phyloP scores from a whole-genome alignment of 2,329 filamentous ascomycete species.

The Basipetospora sp. region DNA sequence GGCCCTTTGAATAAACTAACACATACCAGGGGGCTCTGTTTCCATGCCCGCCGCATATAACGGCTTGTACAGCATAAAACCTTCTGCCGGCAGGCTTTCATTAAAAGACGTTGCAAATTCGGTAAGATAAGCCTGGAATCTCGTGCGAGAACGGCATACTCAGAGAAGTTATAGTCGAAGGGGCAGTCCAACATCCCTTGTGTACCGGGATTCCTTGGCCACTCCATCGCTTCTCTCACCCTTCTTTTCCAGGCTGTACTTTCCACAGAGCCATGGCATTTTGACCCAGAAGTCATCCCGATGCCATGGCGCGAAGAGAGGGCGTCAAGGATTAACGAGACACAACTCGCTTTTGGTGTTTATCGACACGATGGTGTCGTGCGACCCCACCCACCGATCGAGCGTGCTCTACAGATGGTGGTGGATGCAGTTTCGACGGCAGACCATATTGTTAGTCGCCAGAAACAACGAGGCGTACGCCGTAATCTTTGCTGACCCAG shows the following conservation, averaged over 20 bases:
- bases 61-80: conserved; percentile 3
- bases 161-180: too few relatives aligned
- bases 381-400: conserved; percentile 6
- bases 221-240: not conserved
- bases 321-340: not conserved
- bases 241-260: conserved; percentile 1
- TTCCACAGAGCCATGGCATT: conserved; percentile 1
- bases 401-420: conserved; percentile 4
- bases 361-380: conserved; percentile 4
- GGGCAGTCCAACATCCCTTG: conserved; percentile 2
- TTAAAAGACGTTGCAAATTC: conserved; percentile 5
- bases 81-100: conserved; percentile 1
- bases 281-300: conserved; percentile 1
- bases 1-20: too few relatives aligned
- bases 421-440: not conserved
- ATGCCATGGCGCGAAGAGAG: conserved; percentile 2
- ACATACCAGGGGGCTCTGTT: not conserved
- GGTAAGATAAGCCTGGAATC: not conserved
- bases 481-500: too few relatives aligned
- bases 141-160: too few relatives aligned
- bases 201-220: not conserved
- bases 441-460: not conserved
- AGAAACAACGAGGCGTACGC: too few relatives aligned
- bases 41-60: conserved; percentile 3
- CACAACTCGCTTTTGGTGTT: not conserved